These are phyloP conservation scores for Neopestalotiopsis sp. DNA, from an alignment of 2,329 filamentous ascomycete genomes.

Conservation along the genomic window DNA sequence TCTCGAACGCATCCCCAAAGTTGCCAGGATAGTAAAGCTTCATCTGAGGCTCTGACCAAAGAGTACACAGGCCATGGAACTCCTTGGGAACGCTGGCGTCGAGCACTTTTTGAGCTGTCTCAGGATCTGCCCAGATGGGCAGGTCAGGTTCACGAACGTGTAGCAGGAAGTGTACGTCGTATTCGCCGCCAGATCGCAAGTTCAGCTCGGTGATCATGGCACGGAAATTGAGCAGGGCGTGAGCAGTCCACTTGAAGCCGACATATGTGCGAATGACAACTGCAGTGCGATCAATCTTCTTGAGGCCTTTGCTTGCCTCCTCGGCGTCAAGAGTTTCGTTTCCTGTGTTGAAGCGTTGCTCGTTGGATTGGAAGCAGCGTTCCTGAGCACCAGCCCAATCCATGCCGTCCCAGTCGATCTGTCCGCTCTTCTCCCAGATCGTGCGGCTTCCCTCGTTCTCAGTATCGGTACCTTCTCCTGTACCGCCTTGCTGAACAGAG, in stretches of 20 bases:
- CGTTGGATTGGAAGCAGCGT: conserved; percentile 64
- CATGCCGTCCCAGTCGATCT: conserved; percentile 60
- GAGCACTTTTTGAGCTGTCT: conserved; percentile 74
- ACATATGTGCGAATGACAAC: conserved; percentile 82
- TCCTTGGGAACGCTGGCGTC: conserved; percentile 70
- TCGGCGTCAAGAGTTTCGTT: conserved; percentile 41
- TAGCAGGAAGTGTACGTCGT: conserved; percentile 81
- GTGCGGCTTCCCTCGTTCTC: conserved; percentile 71
- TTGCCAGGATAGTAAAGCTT: conserved; percentile 73
- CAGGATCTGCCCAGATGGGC: conserved; percentile 82
- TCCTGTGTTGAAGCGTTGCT: conserved; percentile 62
- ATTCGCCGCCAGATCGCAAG: conserved; percentile 80
- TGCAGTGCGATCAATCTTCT: conserved; percentile 67
- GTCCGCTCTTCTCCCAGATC: conserved; percentile 60
- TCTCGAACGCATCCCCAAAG: conserved; percentile 71
- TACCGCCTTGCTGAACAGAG: conserved; percentile 72
- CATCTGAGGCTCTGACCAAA: conserved; percentile 90
- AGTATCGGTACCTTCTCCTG: conserved; percentile 73
- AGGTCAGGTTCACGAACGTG: conserved; percentile 82
- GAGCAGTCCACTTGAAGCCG: conserved; percentile 78
- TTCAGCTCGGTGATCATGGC: conserved; percentile 81
- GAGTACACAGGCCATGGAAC: conserved; percentile 79
- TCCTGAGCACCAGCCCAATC: conserved; percentile 63
- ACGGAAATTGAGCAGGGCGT: conserved; percentile 81
- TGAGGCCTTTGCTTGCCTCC: conserved; percentile 28